A percentile compares a stretch with the other conserved stretches of the same genome.
These are phyloP conservation scores for Suhomyces kunorum DNA, from an alignment of 1,139 yeast genomes.

Conservation along the genomic window DNA sequence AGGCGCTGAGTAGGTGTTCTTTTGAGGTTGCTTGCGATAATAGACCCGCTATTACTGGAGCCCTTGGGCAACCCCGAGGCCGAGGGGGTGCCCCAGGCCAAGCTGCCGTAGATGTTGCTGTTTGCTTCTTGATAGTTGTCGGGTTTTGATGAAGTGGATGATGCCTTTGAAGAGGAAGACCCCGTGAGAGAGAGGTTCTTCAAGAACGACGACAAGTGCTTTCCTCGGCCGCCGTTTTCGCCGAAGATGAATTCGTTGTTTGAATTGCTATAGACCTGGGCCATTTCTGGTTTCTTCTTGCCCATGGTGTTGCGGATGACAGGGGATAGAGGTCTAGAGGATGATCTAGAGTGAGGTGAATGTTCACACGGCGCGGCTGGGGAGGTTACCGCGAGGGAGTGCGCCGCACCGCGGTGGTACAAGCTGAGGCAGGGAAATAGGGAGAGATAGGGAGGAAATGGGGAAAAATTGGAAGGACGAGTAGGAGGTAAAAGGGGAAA, in stretches of 20 bases:
- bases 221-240: slow-evolving; percentile 68
- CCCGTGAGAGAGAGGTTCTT: slow-evolving; percentile 47
- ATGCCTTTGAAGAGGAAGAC: slow-evolving; percentile 14
- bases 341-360: not conserved
- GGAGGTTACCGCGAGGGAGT: not conserved
- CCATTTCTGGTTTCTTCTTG: slow-evolving; percentile 56
- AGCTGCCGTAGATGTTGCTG: slow-evolving; percentile 44
- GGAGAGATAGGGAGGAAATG: not conserved
- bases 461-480: not conserved
- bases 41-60: slow-evolving; percentile 21
- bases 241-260: slow-evolving; percentile 65
- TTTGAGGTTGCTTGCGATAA: slow-evolving; percentile 14
- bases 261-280: slow-evolving; percentile 52
- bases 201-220: slow-evolving; percentile 59
- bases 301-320: slow-evolving; percentile 29
- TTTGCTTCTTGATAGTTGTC: slow-evolving; percentile 34
- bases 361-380: not conserved
- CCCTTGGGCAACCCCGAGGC: slow-evolving; percentile 6
- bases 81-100: slow-evolving; percentile 28
- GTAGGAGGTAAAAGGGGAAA: not conserved
- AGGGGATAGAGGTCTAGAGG: not conserved
- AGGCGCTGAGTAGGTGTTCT: slow-evolving; percentile 25
- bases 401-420: not conserved
- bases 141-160: slow-evolving; percentile 8
- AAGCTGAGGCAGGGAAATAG: not conserved